phyloP scores from a whole-genome alignment of 306 rosid genomes.

The Lathyrus tuberosus region DNA sequence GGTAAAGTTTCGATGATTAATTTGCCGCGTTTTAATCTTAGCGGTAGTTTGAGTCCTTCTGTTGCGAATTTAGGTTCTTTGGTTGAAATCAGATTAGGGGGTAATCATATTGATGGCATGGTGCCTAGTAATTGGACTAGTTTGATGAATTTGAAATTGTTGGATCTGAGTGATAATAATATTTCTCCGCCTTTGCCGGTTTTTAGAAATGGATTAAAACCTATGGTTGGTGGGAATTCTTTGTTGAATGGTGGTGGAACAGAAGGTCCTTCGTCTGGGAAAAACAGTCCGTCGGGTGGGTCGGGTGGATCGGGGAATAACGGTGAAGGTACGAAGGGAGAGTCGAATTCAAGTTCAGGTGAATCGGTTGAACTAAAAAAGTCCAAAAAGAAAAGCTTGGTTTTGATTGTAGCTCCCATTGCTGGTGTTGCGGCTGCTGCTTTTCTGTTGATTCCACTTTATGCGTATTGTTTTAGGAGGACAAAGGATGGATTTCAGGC shows the following conservation, averaged over 20 bases:
- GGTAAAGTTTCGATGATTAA: constrained; percentile 66
- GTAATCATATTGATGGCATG: constrained; percentile 62
- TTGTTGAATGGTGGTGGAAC: constrained; percentile 30
- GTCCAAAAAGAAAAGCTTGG: constrained; percentile 42
- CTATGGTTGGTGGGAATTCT: constrained; percentile 50
- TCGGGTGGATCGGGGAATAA: constrained; percentile 46
- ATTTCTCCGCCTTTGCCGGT: constrained; percentile 80
- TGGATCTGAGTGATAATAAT: constrained; percentile 83
- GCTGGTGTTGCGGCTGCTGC: constrained; percentile 76
- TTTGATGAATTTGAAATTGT: constrained; percentile 53
- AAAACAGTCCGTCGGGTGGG: constrained; percentile 34
- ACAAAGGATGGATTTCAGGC: constrained; percentile 46
- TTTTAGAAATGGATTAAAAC: constrained; percentile 56
- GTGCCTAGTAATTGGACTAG: constrained; percentile 77
- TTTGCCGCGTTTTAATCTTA: constrained; percentile 62
- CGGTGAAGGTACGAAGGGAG: constrained; percentile 33
- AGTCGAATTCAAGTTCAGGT: constrained; percentile 26
- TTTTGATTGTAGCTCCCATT: constrained; percentile 56
- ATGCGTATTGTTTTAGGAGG: constrained; percentile 64
- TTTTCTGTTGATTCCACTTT: constrained; percentile 71
- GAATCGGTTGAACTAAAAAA: constrained; percentile 26
- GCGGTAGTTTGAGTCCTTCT: constrained; percentile 79
- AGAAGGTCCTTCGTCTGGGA: constrained; percentile 41
- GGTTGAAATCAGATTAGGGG: constrained; percentile 54
- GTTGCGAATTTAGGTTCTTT: constrained; percentile 73